These are phyloP conservation scores for Trametes elegans DNA, from an alignment of 768 basidiomycete species.

Conservation along the genomic window DNA sequence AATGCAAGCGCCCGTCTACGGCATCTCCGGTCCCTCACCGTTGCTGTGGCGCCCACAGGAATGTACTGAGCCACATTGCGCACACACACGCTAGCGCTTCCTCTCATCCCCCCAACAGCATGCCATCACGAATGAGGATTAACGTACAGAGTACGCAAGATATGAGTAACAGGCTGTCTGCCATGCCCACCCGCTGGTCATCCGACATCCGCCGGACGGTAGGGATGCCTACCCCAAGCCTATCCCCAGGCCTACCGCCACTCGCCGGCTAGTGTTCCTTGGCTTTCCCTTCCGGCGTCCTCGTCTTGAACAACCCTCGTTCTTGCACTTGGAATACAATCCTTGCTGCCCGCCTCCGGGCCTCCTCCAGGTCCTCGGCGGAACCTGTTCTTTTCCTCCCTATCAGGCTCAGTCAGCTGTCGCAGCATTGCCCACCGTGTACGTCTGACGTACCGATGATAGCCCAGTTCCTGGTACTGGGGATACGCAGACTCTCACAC, in stretches of 20 bases:
- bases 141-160: not conserved
- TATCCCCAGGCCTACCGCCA: too few relatives aligned
- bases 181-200: too few relatives aligned
- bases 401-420: not conserved
- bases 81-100: too few relatives aligned
- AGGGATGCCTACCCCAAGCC: too few relatives aligned
- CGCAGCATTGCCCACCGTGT: not conserved
- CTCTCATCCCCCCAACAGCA: too few relatives aligned
- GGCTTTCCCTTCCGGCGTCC: slow-evolving; percentile 70
- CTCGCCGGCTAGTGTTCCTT: slow-evolving; percentile 31
- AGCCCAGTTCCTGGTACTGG: slow-evolving; percentile 93
- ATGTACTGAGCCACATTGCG: too few relatives aligned
- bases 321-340: slow-evolving; percentile 56
- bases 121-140: too few relatives aligned
- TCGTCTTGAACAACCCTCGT: slow-evolving; percentile 70
- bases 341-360: slow-evolving; percentile 42
- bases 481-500: slow-evolving; percentile 83
- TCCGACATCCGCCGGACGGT: too few relatives aligned
- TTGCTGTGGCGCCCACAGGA: not conserved
- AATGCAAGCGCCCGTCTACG: slow-evolving; percentile 1
- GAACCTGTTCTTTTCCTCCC: slow-evolving; percentile 33
- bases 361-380: slow-evolving; percentile 31
- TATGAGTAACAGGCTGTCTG: too few relatives aligned
- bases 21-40: not conserved
- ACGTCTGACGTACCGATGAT: slow-evolving; percentile 63